Conservation (phyloP, 2,329 filamentous ascomycete species). For the Colletotrichum kahawae region DNA sequence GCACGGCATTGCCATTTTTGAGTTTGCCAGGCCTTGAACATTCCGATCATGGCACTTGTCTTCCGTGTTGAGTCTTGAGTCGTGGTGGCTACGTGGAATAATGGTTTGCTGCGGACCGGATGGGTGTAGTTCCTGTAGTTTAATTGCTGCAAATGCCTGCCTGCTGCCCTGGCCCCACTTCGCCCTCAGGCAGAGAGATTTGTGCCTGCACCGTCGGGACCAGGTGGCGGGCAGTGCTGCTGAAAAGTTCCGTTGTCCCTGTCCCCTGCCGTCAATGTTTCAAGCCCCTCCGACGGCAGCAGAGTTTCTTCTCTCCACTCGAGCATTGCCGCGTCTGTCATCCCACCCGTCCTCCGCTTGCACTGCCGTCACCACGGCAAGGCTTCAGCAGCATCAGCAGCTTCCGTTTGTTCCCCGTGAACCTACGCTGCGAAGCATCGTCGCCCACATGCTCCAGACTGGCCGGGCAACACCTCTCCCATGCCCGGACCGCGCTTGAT, state of each 20-base stretch:
- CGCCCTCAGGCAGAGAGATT: background rate
- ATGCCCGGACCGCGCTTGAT: constrained; percentile 12
- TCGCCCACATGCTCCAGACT: background rate
- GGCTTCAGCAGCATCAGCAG: background rate
- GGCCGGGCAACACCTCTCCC: background rate
- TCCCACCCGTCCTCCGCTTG: background rate
- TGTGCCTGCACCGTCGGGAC: background rate
- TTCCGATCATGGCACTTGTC: background rate
- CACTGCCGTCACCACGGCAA: background rate
- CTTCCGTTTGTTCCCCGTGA: background rate
- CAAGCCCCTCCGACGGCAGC: background rate
- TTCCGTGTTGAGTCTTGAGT: background rate
- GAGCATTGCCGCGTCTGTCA: background rate
- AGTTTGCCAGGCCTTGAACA: background rate
- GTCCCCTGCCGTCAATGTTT: background rate
- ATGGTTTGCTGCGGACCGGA: background rate
- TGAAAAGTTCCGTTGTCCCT: background rate
- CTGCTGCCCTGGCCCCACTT: background rate
- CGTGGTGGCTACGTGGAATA: background rate
- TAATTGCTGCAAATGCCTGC: background rate
- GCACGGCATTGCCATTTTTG: background rate
- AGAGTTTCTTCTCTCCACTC: background rate
- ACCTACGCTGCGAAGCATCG: background rate
- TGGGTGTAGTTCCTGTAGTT: background rate
- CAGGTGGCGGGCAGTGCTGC: background rate